Evolutionary conservation across 768 basidiomycete species (phyloP), one percentile per base, ranked within the genome.

Genomic region (Mycena capillaripes): DNA sequence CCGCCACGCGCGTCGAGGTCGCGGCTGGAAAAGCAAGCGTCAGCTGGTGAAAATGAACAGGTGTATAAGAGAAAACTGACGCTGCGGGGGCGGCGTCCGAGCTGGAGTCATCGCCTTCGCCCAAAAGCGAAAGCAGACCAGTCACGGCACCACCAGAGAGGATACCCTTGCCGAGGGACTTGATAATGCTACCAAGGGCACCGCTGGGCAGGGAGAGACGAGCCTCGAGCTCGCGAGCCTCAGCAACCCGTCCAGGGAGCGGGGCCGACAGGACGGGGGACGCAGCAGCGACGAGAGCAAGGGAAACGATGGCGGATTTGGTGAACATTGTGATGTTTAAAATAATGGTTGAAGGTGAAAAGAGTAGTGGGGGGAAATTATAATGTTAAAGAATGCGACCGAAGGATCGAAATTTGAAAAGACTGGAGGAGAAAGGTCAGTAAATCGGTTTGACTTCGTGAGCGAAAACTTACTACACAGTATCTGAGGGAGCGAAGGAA

Each of bases 401-500:
- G 40, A 44, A 59, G 57, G 63, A 53, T 29, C 48, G 58, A 66
- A 66, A 66, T 30, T 52, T 66, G 55, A 65, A 71, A 62, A 64
- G 69, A 57, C 61, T 63, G 52, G 34, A 65, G 34, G 16, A 56
- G 23, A 42, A 11, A 48, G 52, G 34, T 64, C 1, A 70, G 40
- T 40, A 10, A 38, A 9, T 29, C 17, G 27, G 19, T 27, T 25
- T n/a, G 44, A 27, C 8, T 23, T 17, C 9, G n/a, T 2, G 7
- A 29, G 5, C 7, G 69, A 29, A 11, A 23, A 64, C 70, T 60
- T n/a, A 71, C 70, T 71, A 71, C 70, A 25, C 70, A 71, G 70
- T 71, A 71, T 71, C 70, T 71, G 61, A 32, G 67, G n/a, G 57
- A 53, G 46, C 70, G 64, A 60, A 71, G 19, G 48, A 71, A 60